Evolutionary conservation across 805 yeast species (phyloP).

Genomic region (Sugiyamaella chiloensis): DNA sequence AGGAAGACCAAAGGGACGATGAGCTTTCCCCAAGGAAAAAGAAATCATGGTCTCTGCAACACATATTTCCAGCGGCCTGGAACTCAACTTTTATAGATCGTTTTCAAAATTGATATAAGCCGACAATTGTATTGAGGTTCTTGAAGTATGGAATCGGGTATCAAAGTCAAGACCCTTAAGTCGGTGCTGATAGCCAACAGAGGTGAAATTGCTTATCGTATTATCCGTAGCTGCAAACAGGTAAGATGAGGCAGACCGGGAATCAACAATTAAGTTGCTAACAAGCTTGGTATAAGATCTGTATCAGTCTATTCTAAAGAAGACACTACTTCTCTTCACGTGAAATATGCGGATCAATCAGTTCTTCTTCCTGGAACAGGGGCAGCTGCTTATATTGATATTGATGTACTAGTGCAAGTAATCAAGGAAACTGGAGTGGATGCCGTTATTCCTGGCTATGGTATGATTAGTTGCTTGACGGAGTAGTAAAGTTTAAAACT

Average conservation of each 20-base stretch:
- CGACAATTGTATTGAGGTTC: no score
- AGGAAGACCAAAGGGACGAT: no score
- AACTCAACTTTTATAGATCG: no score
- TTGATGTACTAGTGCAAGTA: constrained; percentile 79
- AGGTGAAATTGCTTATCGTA: constrained; percentile 95
- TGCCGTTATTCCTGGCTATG: constrained; percentile 96
- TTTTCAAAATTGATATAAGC: no score
- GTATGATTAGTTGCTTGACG: no score
- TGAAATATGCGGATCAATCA: constrained; percentile 72
- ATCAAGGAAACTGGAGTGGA: constrained; percentile 80
- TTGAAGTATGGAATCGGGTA: neutral
- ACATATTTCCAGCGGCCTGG: no score
- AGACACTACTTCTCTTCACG: constrained; percentile 85
- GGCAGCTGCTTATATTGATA: constrained; percentile 83
- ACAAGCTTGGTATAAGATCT: constrained; percentile 68
- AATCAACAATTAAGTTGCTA: constrained; percentile 48
- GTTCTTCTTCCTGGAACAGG: constrained; percentile 73
- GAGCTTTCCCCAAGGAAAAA: no score
- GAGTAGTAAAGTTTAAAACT: no score
- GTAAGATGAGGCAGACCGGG: neutral
- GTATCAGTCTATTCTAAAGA: constrained; percentile 88
- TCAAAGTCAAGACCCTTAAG: constrained; percentile 52
- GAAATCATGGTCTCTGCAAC: no score
- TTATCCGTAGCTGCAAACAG: constrained; percentile 51
- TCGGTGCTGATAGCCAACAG: constrained; percentile 89